Evolutionary conservation across 2,329 filamentous ascomycete species (phyloP), one percentile per base, ranked within the genome.

Genomic region (Ophiostoma sp.): DNA sequence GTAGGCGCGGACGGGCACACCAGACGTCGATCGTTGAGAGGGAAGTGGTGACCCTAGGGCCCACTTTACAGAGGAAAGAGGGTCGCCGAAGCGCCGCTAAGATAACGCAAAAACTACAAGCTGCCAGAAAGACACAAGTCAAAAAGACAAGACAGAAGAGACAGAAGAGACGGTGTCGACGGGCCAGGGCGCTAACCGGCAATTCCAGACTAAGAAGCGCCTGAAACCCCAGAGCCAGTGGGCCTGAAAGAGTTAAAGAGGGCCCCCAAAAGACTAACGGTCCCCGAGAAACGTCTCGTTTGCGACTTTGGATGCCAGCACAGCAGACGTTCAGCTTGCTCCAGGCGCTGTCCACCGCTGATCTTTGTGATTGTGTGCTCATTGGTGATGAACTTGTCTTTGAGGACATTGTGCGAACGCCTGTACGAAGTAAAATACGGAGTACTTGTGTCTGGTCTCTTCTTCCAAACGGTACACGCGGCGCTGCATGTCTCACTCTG

Each of bases 401-500:
- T 15, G 7, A 15, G 63, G 22, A 11, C n/a, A n/a, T n/a, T 9
- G 28, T 12, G 59, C 59, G 70, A 72, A 72, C 70, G n/a, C 45
- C 70, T 55, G 45, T 36, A n/a, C n/a, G n/a, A n/a, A n/a, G n/a
- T n/a, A n/a, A n/a, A n/a, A n/a, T n/a, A n/a, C n/a, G 33, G 33
- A 36, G 8, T 36, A 36, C 42, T 45, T 45, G 42, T 45, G 42
- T 42, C 9, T 48, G 42, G 15, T 17, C 19, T 45, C 6, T 48
- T 15, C 15, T 48, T 48, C 42, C 59, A 22, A 31, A 55, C 8
- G 59, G n/a, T 22, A 15, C 57, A 72, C 63, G 22, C 22, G 39
- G 39, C 63, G 63, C 39, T 72, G 71, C 71, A 72, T 72, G 71
- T 72, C 71, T 72, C 71, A 72, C 61, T 68, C 59, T 59, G 33